Evolutionary conservation across 768 basidiomycete genomes (phyloP).

Genomic region (Tylopilus felleus): DNA sequence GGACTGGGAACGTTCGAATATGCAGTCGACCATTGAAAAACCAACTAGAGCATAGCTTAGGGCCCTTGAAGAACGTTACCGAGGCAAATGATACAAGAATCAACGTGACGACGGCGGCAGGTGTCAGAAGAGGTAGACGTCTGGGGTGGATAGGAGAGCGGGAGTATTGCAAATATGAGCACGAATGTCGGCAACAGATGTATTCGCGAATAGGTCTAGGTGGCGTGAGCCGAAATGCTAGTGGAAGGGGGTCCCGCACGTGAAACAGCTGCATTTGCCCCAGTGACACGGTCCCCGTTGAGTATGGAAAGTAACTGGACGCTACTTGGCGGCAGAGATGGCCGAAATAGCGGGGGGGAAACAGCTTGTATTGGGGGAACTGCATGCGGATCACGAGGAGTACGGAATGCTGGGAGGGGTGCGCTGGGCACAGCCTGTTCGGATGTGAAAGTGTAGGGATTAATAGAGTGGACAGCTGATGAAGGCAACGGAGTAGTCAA

Average conservation of each 20-base stretch:
- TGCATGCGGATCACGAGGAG: constrained; percentile 13
- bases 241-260: constrained; percentile 7
- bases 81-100: constrained; percentile 18
- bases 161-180: constrained; percentile 22
- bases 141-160: not conserved
- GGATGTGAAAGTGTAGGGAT: constrained; percentile 12
- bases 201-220: constrained; percentile 18
- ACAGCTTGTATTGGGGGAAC: constrained; percentile 10
- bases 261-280: constrained; percentile 5
- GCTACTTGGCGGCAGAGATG: constrained; percentile 22
- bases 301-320: constrained; percentile 36
- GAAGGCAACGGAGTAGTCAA: constrained; percentile 18
- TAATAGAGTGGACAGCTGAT: constrained; percentile 7
- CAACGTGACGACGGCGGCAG: not conserved
- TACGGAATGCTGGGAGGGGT: constrained; percentile 7
- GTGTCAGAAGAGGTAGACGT: not conserved
- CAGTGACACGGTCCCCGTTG: constrained; percentile 25
- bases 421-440: constrained; percentile 8
- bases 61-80: constrained; percentile 15
- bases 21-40: constrained; percentile 20
- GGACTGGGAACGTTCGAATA: constrained; percentile 25
- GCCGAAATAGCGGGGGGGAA: constrained; percentile 14
- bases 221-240: constrained; percentile 19
- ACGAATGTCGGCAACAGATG: constrained; percentile 6
- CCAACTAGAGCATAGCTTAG: constrained; percentile 21